Evolutionary conservation across 2,329 filamentous ascomycete genomes (phyloP).

Genomic region (Helotiales sp.): DNA sequence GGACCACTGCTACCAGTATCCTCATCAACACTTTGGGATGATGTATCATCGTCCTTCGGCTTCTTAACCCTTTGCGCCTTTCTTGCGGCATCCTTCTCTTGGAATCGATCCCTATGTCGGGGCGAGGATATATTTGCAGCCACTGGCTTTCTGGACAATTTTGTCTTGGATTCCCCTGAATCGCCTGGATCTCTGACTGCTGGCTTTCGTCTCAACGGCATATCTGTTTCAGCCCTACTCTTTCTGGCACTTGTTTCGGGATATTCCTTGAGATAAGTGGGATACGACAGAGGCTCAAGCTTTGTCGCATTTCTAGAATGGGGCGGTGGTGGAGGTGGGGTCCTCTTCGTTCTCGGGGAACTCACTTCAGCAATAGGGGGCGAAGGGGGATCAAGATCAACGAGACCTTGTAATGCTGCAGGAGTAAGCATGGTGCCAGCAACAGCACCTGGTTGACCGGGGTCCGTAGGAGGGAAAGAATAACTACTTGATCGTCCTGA

Average conservation of each 20-base stretch:
- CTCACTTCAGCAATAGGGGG: conserved; percentile 33
- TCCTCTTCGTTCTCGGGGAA: conserved; percentile 30
- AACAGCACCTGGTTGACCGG: conserved; percentile 38
- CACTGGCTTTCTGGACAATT: conserved; percentile 43
- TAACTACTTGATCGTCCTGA: conserved; percentile 38
- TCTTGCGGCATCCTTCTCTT: conserved; percentile 35
- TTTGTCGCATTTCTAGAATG: conserved; percentile 35
- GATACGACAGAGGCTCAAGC: conserved; percentile 47
- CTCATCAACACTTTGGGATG: conserved; percentile 42
- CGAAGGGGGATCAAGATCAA: conserved; percentile 34
- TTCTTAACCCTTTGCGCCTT: conserved; percentile 31
- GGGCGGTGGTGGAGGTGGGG: conserved; percentile 43
- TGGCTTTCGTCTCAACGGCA: conserved; percentile 40
- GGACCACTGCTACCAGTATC: conserved; percentile 37
- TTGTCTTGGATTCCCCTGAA: conserved; percentile 20
- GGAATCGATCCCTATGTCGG: conserved; percentile 38
- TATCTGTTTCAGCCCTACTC: conserved; percentile 35
- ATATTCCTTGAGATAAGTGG: conserved; percentile 45
- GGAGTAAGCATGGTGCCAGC: conserved; percentile 36
- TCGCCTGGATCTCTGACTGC: conserved; percentile 25
- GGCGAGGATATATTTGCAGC: conserved; percentile 43
- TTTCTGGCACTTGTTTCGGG: conserved; percentile 42
- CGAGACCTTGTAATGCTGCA: conserved; percentile 36
- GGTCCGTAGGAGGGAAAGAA: conserved; percentile 41
- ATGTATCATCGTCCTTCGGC: conserved; percentile 35